Evolutionary conservation across 208 protist genomes (phyloP).

Genomic region (Crithidia mellificae): DNA sequence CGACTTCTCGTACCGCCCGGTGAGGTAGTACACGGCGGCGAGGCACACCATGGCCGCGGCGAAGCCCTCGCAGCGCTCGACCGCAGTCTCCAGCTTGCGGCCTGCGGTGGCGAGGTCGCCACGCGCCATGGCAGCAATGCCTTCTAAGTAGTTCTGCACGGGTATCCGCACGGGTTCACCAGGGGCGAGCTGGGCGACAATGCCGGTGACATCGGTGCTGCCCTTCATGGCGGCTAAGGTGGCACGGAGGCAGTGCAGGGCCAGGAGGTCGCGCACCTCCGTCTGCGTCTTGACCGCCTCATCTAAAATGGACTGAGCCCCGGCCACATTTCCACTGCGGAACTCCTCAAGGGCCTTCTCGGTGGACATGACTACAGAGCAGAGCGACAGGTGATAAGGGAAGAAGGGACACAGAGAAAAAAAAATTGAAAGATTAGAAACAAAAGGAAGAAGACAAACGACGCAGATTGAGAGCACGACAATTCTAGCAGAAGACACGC

Average conservation of each 20-base stretch:
- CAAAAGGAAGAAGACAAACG: neutral
- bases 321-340: constrained; percentile 48
- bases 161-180: constrained; percentile 33
- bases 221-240: constrained; percentile 82
- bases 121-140: constrained; percentile 67
- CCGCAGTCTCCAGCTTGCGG: constrained; percentile 66
- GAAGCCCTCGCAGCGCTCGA: constrained; percentile 53
- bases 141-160: constrained; percentile 71
- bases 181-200: constrained; percentile 15
- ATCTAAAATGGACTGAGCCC: constrained; percentile 54
- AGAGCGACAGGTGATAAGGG: neutral
- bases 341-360: constrained; percentile 58
- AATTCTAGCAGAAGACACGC: neutral
- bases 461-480: neutral
- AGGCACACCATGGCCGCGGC: constrained; percentile 70
- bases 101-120: constrained; percentile 55
- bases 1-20: constrained; percentile 65
- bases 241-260: constrained; percentile 68
- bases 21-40: constrained; percentile 67
- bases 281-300: constrained; percentile 29
- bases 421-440: neutral
- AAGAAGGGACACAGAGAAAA: neutral
- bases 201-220: constrained; percentile 31
- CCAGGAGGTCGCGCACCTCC: constrained; percentile 57
- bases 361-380: constrained; percentile 20